phyloP scores from a whole-genome alignment of 1,284 basidiomycete species.

The Exobasidium rhododendri region DNA sequence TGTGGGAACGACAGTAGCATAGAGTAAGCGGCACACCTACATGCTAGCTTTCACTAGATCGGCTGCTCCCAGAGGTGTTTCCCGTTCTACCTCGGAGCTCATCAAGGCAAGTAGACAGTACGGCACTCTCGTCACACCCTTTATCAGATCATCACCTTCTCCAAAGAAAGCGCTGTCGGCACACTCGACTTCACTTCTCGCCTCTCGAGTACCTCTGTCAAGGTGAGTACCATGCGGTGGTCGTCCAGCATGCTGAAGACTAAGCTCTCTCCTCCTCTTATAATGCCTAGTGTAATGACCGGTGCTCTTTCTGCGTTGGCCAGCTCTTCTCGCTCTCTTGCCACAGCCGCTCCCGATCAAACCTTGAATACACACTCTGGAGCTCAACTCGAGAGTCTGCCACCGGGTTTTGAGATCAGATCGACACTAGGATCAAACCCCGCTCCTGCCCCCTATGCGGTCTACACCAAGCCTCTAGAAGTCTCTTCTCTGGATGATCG shows the following conservation, averaged over 20 bases:
- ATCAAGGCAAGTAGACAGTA: background rate
- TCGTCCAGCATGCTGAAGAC: too few species aligned
- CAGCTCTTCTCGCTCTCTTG: constrained; percentile 10
- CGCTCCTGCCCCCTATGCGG: constrained; percentile 28
- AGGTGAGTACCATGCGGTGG: too few species aligned
- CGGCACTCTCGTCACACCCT: background rate
- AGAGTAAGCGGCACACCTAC: too few species aligned
- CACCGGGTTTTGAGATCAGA: constrained; percentile 3
- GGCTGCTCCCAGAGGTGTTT: background rate
- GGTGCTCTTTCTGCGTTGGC: background rate
- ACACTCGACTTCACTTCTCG: too few species aligned
- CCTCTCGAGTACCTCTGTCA: too few species aligned
- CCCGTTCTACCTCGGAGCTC: background rate
- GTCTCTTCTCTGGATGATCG: constrained; percentile 34
- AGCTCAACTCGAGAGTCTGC: background rate
- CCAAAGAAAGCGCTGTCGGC: too few species aligned
- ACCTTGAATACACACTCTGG: background rate
- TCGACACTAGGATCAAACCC: background rate
- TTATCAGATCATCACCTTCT: too few species aligned
- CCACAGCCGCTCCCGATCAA: constrained; percentile 5
- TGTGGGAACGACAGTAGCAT: too few species aligned
- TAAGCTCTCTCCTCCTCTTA: too few species aligned
- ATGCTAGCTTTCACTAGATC: constrained; percentile 5
- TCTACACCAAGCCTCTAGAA: constrained; percentile 40
- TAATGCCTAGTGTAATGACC: background rate